Conservation (phyloP, 257 asterid species). For the Dorcoceras hygrometricum region DNA sequence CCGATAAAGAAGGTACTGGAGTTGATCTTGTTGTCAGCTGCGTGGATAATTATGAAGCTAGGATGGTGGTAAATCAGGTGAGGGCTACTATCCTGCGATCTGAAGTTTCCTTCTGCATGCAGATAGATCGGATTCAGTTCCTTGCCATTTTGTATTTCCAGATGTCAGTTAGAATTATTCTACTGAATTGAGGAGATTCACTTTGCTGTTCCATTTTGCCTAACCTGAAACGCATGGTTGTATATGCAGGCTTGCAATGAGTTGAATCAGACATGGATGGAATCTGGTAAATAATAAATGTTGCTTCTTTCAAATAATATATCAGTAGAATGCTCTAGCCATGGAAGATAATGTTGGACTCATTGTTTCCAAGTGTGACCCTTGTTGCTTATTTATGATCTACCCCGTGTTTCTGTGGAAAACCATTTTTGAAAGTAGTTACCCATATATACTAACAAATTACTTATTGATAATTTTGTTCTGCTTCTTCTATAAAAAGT, state of each 20-base stretch:
- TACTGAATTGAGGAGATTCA: constrained; percentile 17
- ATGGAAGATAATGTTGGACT: constrained; percentile 4
- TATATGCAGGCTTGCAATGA: constrained; percentile 91
- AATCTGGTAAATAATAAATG: constrained; percentile 59
- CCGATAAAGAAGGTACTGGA: constrained; percentile 73
- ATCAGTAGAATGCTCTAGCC: neutral
- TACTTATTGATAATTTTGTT: neutral
- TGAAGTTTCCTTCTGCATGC: constrained; percentile 1
- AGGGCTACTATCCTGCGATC: constrained; percentile 24
- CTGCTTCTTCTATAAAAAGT: neutral
- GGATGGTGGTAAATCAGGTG: constrained; percentile 99
- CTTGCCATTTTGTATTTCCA: constrained; percentile 17
- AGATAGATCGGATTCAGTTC: constrained; percentile 17
- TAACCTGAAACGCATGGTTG: constrained; percentile 17
- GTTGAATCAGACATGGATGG: constrained; percentile 94
- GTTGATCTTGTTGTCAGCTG: constrained; percentile 94
- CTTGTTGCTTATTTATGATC: neutral
- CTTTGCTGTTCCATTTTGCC: constrained; percentile 4
- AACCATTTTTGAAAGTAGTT: neutral
- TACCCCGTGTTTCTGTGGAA: too few relatives aligned
- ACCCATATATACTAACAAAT: neutral
- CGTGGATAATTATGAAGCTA: constrained; percentile 98
- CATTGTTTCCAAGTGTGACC: neutral
- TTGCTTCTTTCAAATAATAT: constrained; percentile 17
- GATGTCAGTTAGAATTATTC: constrained; percentile 1